Evolutionary conservation across 768 basidiomycete species (phyloP), one percentile per base, ranked within the genome.

Genomic region (Boletus fagicola): DNA sequence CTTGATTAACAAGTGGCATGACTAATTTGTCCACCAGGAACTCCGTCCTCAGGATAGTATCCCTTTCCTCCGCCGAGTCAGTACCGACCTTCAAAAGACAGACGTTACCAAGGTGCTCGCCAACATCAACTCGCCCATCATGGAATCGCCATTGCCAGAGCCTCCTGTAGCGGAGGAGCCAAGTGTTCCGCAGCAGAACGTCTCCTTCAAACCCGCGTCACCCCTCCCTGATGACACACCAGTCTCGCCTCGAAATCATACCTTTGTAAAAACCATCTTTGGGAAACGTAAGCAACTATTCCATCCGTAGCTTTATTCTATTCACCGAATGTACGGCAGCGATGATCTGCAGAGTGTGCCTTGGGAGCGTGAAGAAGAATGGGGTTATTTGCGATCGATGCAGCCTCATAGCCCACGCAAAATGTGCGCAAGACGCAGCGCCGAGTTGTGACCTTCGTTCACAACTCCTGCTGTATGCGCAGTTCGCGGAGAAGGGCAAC

Each of bases 41-140:
- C 76, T 96, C 31, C 88, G 92, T 24, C 90, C 90, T 48, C 90
- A 97, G 67, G 96, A 98, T 68, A 94, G 92, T 67, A 91, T 98
- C 36, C 96, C 96, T 11, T 97, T 97, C 80, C 78, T 97, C 13
- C 87, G 94, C 31, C 88, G 95, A 5, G 88, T 97, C 68, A 94
- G 93, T 69, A 80, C 85, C 57, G 95, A 97, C 66, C 68, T 92
- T 53, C 87, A 90, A 58, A 90, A 88, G 72, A 77, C 83, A 20
- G 89, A 91, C 48, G 78, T 76, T 44, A 75, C 81, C 50, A 83
- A 83, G 50, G 81, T 83, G 58, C 66, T 80, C 35, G 71, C 79
- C n/a, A 69, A 71, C 40, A 68, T 80, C 53, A 76, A 77, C 54
- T 36, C 50, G 12, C 58, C 57, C 1, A 68, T 68, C 26, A 46